Evolutionary conservation across 768 basidiomycete species (phyloP).

Genomic region (Podaxis sp.): DNA sequence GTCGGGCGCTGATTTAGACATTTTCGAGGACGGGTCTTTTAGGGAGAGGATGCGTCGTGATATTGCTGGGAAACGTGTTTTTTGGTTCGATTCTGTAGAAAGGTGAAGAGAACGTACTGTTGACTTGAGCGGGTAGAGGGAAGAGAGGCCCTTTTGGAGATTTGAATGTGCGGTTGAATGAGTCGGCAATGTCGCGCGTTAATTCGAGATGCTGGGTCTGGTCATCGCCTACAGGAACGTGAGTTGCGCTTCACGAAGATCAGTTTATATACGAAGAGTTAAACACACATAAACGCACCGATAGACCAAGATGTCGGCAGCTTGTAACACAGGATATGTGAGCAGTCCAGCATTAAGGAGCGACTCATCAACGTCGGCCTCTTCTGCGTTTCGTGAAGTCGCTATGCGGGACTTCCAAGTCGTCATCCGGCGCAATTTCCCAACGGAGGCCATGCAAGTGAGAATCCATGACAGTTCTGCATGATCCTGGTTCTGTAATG

Average conservation of each 20-base stretch:
- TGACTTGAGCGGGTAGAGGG: conserved; percentile 67
- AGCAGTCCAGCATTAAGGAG: conserved; percentile 83
- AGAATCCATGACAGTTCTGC: conserved; percentile 89
- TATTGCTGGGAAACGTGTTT: conserved; percentile 50
- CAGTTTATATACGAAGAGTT: not conserved
- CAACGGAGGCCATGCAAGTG: conserved; percentile 81
- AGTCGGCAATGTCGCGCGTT: conserved; percentile 76
- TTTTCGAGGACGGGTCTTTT: conserved; percentile 81
- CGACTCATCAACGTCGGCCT: conserved; percentile 80
- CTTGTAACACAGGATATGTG: conserved; percentile 92
- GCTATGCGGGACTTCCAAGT: conserved; percentile 93
- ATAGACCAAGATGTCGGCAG: conserved; percentile 89
- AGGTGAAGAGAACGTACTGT: conserved; percentile 52
- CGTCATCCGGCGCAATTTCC: conserved; percentile 87
- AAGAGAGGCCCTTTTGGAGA: conserved; percentile 51
- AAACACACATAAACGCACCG: conserved; percentile 43
- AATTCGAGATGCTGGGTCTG: conserved; percentile 95
- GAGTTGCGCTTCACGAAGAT: conserved; percentile 62
- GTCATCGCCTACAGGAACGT: conserved; percentile 96
- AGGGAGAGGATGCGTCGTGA: conserved; percentile 85
- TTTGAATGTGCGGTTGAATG: conserved; percentile 74
- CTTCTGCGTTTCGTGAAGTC: conserved; percentile 69
- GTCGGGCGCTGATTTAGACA: conserved; percentile 93
- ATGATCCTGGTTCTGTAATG: conserved; percentile 72
- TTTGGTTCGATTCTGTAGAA: not conserved